Base-by-base conservation (phyloP, 495 filamentous ascomycete genomes). In the Hypoxylon trugodes region DNA sequence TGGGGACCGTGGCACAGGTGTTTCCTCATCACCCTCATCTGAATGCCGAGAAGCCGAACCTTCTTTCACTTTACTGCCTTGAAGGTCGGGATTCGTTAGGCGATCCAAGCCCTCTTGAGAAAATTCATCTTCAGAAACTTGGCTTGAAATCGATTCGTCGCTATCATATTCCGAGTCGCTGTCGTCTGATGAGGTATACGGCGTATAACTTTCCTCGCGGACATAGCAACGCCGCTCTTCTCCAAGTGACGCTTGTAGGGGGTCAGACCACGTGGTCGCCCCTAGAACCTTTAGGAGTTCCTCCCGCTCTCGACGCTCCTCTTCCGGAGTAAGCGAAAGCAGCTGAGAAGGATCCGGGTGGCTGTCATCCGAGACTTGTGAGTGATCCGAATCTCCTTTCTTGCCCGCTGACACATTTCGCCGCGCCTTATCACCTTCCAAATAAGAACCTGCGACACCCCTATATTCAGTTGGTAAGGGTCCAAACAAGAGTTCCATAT, bases 401-500 rank as follows among this genome's bases (percentile, higher is more conserved):
- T 15, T 36, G 6, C 16, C 10, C 1, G 4, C 21, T 8, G 24
- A 15, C 1, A 6, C 18, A 4, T 2, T 13, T 6, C n/a, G 36
- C 26, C 6, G n/a, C 7, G 10, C 12, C 12, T 2, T 50, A 1
- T 51, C 38, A 18, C 3, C 21, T 15, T 26, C 22, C 38, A 56
- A 37, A 59, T 9, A 33, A 1, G 19, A 3, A 21, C 7, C 41
- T 33, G 60, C 60, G 13, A 18, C 18, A n/a, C 32, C 6, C 25
- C 59, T 62, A 36, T 66, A 68, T 0, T 48, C 53, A 0, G 56
- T 16, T 1, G 68, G 70, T 3, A 74, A 40, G 2, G 66, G 68
- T 0, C 72, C 68, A 9, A 74, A 43, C 41, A 40, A 41, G 2
- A 21, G 8, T 42, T 74, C 72, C 56, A 69, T 45, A 3, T 54